Percentiles rank a stretch among this genome's conserved stretches.
Evolutionary conservation across 768 basidiomycete genomes (phyloP).

Genomic region (Exsudoporus frostii): DNA sequence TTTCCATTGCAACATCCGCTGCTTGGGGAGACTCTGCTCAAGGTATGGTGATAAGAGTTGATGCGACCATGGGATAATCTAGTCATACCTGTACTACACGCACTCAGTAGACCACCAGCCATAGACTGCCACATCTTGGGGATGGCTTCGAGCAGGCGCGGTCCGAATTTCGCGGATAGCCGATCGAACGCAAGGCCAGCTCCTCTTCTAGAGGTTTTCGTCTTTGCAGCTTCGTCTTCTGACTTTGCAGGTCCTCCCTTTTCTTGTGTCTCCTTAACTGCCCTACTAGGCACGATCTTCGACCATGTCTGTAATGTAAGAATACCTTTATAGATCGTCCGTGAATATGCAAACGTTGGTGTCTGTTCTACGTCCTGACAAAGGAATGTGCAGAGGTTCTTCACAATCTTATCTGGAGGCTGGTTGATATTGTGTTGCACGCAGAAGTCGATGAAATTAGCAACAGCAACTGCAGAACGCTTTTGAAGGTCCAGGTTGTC

Average conservation of each 20-base stretch:
- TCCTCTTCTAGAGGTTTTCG: slow-evolving; percentile 77
- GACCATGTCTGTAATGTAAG: slow-evolving; percentile 61
- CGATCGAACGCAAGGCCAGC: slow-evolving; percentile 80
- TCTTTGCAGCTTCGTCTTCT: slow-evolving; percentile 55
- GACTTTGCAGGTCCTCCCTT: slow-evolving; percentile 42
- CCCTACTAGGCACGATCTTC: slow-evolving; percentile 33
- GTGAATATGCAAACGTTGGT: slow-evolving; percentile 77
- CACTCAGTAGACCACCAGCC: slow-evolving; percentile 69
- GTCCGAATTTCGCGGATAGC: slow-evolving; percentile 74
- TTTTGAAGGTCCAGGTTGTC: slow-evolving; percentile 85
- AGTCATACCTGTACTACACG: slow-evolving; percentile 61
- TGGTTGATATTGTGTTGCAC: slow-evolving; percentile 67
- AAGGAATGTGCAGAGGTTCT: slow-evolving; percentile 94
- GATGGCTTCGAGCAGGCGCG: slow-evolving; percentile 67
- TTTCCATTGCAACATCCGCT: slow-evolving; percentile 64
- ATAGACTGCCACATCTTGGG: slow-evolving; percentile 96
- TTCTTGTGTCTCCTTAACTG: slow-evolving; percentile 39
- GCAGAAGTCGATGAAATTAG: slow-evolving; percentile 86
- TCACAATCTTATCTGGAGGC: slow-evolving; percentile 94
- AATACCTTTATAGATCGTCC: slow-evolving; percentile 65
- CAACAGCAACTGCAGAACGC: slow-evolving; percentile 83
- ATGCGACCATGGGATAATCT: background rate
- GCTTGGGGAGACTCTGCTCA: slow-evolving; percentile 49
- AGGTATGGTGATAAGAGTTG: background rate
- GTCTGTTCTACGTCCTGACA: slow-evolving; percentile 90